Conservation (phyloP, 2,329 filamentous ascomycete genomes). For the Lasiodiplodia theobromae region DNA sequence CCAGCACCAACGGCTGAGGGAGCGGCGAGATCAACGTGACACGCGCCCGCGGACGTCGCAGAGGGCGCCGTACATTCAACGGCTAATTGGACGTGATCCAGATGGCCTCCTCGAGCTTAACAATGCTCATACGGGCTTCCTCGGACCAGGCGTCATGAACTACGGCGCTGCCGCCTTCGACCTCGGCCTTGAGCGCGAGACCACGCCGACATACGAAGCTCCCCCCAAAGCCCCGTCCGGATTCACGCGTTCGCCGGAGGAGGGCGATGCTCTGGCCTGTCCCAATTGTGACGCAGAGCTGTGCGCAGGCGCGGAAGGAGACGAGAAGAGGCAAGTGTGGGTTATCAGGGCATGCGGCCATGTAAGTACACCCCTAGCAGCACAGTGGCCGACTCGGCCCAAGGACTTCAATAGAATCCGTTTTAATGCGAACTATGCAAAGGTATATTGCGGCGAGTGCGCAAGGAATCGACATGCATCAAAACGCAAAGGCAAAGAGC, state of each 20-base stretch:
- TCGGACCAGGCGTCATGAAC: constrained; percentile 38
- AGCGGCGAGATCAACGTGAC: constrained; percentile 14
- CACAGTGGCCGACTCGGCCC: neutral
- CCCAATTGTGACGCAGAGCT: constrained; percentile 87
- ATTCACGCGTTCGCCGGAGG: constrained; percentile 78
- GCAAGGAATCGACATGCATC: constrained; percentile 47
- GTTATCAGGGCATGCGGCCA: constrained; percentile 90
- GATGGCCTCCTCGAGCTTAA: constrained; percentile 18
- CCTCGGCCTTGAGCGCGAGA: constrained; percentile 43
- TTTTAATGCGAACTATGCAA: constrained; percentile 25
- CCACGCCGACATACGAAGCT: constrained; percentile 63
- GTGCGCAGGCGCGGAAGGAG: constrained; percentile 70
- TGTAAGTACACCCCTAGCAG: constrained; percentile 61
- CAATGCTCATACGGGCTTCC: constrained; percentile 3
- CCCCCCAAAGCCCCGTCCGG: constrained; percentile 73
- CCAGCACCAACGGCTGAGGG: constrained; percentile 13
- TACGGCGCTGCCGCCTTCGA: constrained; percentile 55
- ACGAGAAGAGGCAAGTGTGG: constrained; percentile 84
- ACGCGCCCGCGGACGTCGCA: neutral
- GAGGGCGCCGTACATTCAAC: constrained; percentile 17
- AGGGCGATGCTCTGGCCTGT: constrained; percentile 79
- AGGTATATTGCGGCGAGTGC: constrained; percentile 62
- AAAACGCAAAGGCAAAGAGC: constrained; percentile 50
- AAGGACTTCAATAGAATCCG: neutral
- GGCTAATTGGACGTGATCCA: constrained; percentile 21